Percentiles rank a stretch among this genome's conserved stretches.
These are phyloP conservation scores for Aurifilum marmelostoma DNA, from an alignment of 2,329 filamentous ascomycete species.

Conservation along the genomic window DNA sequence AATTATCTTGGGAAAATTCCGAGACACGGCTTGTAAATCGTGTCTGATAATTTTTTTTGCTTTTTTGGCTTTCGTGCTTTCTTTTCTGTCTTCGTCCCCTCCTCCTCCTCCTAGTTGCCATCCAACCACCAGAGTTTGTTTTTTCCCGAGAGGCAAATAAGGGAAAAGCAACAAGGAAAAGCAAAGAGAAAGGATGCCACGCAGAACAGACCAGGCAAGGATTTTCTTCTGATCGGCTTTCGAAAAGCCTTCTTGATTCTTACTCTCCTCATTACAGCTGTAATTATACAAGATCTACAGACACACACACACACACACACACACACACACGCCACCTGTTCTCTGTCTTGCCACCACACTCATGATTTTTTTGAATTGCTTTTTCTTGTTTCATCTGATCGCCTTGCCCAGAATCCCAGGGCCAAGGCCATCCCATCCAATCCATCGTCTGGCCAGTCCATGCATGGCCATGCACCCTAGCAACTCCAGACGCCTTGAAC, in stretches of 20 bases:
- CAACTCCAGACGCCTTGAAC: background rate
- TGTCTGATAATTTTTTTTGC: background rate
- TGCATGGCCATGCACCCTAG: slow-evolving; percentile 1
- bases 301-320: background rate
- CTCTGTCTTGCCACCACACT: background rate
- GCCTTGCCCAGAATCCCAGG: background rate
- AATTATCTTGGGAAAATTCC: background rate
- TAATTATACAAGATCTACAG: slow-evolving; percentile 3
- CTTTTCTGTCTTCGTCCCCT: background rate
- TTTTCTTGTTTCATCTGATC: background rate
- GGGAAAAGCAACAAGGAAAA: background rate
- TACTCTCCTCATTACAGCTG: background rate
- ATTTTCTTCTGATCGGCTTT: background rate
- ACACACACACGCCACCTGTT: background rate
- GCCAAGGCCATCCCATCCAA: background rate
- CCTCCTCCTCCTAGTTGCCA: background rate
- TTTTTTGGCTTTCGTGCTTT: background rate
- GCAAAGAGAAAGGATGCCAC: background rate
- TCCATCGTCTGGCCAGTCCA: too few species aligned
- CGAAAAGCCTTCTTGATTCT: background rate
- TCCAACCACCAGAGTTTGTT: background rate
- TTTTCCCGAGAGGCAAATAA: background rate
- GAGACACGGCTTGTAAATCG: background rate
- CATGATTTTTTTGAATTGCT: background rate
- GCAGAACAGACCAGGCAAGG: background rate